Base-by-base conservation (phyloP, 768 basidiomycete species). In the Peribolospora baueri region DNA sequence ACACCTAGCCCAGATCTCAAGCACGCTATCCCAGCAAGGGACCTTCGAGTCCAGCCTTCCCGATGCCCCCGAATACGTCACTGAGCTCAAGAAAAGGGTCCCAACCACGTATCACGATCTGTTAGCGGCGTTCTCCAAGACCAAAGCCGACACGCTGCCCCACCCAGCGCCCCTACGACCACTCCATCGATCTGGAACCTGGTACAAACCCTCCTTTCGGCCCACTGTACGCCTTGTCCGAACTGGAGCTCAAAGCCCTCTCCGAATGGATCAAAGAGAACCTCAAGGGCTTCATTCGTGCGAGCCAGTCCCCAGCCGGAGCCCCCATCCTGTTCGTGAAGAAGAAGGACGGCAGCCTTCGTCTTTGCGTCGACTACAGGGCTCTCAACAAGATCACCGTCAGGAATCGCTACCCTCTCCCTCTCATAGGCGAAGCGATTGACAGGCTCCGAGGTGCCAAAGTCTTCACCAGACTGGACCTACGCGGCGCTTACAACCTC, bases 401-500 rank as follows among this genome's bases (percentile, higher is more conserved):
- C 7, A 60, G 56, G 57, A 55, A 62, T 46, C 54, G 55, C 1
- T 61, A 60, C 52, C 59, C 61, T 0, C 49, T 62, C 0, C 61
- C 61, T 3, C 61, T 55, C 0, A 61, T 58, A 0, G 25, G 46
- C 38, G 57, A 61, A 39, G 42, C 51, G 3, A 50, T 61, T 4
- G 58, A 62, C 51, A 58, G 59, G 42, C 60, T 66, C 4, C 64
- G 62, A 54, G 65, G 64, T 11, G 58, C 5, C 40, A 50, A 43
- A 47, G n/a, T 52, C 52, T 68, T 66, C 52, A 65, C 64, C 7
- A 66, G 64, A 48, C 9, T 73, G 48, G 70, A 74, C 55, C 66
- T 74, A 38, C 65, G 67, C 38, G 64, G 65, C 49, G 70, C 68
- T 0, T 75, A 67, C 58, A 69, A 74, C 59, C 69, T 71, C 10